Conservation (phyloP, 169 alveolate genomes). For the Eimeria sp. region DNA sequence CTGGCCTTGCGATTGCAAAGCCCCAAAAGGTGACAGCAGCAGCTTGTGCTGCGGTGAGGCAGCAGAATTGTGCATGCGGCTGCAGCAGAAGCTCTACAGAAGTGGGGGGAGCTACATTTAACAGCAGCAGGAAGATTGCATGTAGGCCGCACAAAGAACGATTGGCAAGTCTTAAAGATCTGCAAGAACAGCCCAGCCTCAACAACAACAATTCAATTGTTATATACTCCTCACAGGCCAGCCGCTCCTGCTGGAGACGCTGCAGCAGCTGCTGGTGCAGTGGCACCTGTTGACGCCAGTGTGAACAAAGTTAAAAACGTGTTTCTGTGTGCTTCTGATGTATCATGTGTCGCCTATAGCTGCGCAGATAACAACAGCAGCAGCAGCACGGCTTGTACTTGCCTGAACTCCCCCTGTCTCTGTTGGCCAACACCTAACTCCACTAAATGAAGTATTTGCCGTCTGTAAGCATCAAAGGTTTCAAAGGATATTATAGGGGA, state of each 20-base stretch:
- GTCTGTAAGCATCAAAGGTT: conserved; percentile 6
- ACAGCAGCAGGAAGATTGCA: not conserved
- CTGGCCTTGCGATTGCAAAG: conserved; percentile 6
- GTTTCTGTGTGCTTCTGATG: no score
- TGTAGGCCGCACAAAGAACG: conserved; percentile 21
- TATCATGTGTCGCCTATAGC: not conserved
- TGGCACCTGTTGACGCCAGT: not conserved
- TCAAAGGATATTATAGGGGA: not conserved
- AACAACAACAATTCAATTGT: not conserved
- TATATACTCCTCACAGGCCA: no score
- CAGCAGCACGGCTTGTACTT: not conserved
- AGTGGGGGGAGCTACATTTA: conserved; percentile 28
- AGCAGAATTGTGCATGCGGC: conserved; percentile 50
- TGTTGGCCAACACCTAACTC: conserved; percentile 4
- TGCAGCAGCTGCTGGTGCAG: not conserved
- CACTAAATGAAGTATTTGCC: not conserved
- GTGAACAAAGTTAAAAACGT: no score
- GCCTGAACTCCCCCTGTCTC: not conserved
- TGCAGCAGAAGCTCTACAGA: conserved; percentile 40
- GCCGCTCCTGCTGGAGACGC: no score
- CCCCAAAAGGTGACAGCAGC: conserved; percentile 40
- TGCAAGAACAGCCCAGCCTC: not conserved
- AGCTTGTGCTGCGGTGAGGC: not conserved
- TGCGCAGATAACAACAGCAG: not conserved
- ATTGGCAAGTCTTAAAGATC: conserved; percentile 15